A percentile compares a stretch with the other conserved stretches of the same genome.
Evolutionary conservation across 2,329 filamentous ascomycete species (phyloP).

Genomic region (Ceratocystis albifundus): DNA sequence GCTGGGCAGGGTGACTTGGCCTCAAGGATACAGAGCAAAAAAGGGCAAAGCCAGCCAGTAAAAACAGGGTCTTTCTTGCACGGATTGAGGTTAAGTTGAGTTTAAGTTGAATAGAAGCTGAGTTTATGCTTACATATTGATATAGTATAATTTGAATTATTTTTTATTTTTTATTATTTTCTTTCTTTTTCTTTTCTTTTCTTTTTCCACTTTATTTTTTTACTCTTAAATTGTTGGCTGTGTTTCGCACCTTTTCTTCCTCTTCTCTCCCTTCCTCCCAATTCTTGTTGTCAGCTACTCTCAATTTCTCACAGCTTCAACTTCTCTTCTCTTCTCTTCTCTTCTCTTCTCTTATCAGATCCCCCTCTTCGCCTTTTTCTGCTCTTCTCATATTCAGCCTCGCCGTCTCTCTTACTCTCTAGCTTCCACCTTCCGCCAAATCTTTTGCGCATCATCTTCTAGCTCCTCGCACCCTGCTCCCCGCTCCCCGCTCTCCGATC

Average conservation of each 20-base stretch:
- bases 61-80: no score
- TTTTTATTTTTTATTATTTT: not conserved
- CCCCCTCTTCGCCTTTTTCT: no score
- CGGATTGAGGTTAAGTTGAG: no score
- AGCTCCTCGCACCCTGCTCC: no score
- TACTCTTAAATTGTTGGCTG: no score
- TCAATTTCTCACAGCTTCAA: not conserved
- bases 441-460: no score
- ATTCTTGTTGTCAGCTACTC: not conserved
- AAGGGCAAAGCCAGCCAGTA: no score
- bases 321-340: no score
- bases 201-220: not conserved
- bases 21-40: no score
- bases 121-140: not conserved
- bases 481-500: not conserved
- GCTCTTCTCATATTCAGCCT: not conserved
- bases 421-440: no score
- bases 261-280: not conserved
- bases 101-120: not conserved
- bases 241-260: conserved; percentile 11
- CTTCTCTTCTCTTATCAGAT: no score
- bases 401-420: conserved; percentile 10
- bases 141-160: not conserved
- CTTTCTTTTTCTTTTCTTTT: not conserved
- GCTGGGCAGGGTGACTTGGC: no score